phyloP scores from a whole-genome alignment of 2,329 filamentous ascomycete genomes.

The Pseudogymnoascus sp. region DNA sequence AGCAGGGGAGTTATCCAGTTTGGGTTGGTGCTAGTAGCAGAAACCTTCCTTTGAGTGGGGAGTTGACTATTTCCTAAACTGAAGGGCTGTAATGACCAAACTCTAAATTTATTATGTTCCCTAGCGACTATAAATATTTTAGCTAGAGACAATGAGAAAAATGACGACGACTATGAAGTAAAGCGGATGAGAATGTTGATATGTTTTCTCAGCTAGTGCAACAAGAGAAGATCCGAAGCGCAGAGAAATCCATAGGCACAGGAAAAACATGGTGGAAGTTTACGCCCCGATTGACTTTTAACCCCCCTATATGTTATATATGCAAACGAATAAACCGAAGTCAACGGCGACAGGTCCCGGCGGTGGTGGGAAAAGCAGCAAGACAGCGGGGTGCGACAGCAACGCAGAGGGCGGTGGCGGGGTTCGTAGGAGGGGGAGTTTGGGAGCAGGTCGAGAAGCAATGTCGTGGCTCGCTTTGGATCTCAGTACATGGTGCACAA shows the following conservation, averaged over 20 bases:
- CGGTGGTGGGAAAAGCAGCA: no score
- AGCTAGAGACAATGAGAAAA: background rate
- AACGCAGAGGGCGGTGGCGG: no score
- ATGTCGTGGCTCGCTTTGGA: no score
- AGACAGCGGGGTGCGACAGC: no score
- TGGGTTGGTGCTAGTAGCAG: slow-evolving; percentile 28
- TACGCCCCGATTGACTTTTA: background rate
- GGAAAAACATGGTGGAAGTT: background rate
- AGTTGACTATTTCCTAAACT: slow-evolving; percentile 11
- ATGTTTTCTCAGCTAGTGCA: background rate
- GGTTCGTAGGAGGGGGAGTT: no score
- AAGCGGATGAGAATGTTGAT: background rate
- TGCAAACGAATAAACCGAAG: no score
- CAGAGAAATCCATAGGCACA: background rate
- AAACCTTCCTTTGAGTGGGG: slow-evolving; percentile 22
- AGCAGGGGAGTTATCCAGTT: slow-evolving; percentile 24
- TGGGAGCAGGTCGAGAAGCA: no score
- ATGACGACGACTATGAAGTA: background rate
- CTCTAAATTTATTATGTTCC: background rate
- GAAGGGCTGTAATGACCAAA: background rate
- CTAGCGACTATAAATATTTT: background rate
- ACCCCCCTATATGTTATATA: no score
- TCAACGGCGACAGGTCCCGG: no score
- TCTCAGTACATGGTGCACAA: no score
- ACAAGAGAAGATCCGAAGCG: background rate